Evolutionary conservation across 202 grass and related monocot species (phyloP).

Genomic region (Setaria viridis): DNA sequence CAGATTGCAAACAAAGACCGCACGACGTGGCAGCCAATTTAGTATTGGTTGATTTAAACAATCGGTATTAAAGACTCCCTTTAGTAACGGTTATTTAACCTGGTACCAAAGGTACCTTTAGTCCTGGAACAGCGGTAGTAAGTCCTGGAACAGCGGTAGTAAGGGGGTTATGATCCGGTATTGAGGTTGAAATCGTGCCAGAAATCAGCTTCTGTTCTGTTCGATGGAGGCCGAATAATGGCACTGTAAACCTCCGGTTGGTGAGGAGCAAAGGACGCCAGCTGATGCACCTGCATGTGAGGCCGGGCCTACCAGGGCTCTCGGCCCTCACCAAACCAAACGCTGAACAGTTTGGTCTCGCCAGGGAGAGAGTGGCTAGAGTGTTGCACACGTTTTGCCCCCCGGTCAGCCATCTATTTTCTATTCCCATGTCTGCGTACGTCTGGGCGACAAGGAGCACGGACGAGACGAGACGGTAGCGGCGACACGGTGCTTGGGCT

Average conservation of each 20-base stretch:
- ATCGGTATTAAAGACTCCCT: no score
- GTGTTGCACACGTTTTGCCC: constrained; percentile 49
- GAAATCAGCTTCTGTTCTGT: neutral
- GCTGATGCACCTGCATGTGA: constrained; percentile 45
- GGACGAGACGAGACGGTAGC: neutral
- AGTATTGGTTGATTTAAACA: no score
- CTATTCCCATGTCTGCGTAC: neutral
- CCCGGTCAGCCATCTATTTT: neutral
- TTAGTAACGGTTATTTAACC: no score
- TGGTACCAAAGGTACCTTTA: no score
- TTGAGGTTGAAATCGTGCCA: constrained; percentile 1
- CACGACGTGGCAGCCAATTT: no score
- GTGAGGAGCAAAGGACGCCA: constrained; percentile 33
- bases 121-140: no score
- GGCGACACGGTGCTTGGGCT: neutral
- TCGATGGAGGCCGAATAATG: constrained; percentile 9
- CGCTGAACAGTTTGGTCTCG: constrained; percentile 1
- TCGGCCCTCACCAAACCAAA: constrained; percentile 23
- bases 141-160: no score
- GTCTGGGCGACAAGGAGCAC: constrained; percentile 10
- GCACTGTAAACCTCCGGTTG: constrained; percentile 29
- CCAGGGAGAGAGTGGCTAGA: neutral
- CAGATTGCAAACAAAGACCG: no score
- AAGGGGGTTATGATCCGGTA: no score
- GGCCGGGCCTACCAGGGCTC: constrained; percentile 23